Evolutionary conservation across 2,329 filamentous ascomycete species (phyloP).

Genomic region (Claviceps sp.): DNA sequence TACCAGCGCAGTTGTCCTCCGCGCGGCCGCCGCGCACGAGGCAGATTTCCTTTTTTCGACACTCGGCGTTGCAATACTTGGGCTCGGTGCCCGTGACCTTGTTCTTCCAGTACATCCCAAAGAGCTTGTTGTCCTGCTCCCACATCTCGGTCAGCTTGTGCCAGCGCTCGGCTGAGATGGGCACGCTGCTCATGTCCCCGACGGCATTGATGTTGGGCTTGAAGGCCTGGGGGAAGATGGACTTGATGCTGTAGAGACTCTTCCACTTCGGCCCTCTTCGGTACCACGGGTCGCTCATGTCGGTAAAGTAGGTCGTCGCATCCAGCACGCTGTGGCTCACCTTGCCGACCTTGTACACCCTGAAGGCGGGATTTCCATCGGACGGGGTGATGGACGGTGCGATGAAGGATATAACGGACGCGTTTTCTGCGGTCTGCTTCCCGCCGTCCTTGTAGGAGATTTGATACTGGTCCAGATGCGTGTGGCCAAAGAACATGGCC

Average conservation of each 20-base stretch:
- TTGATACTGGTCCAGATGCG: constrained; percentile 42
- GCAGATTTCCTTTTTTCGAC: constrained; percentile 33
- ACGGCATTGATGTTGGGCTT: neutral
- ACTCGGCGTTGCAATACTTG: constrained; percentile 26
- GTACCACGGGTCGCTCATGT: neutral
- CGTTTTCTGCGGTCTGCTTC: constrained; percentile 25
- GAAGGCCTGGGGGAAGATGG: neutral
- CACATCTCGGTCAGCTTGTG: neutral
- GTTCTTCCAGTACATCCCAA: neutral
- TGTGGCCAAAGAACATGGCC: constrained; percentile 43
- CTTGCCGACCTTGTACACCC: constrained; percentile 43
- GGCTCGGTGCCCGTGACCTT: constrained; percentile 22
- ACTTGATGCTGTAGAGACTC: neutral
- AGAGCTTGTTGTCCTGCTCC: neutral
- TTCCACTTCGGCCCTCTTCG: neutral
- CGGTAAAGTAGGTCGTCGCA: neutral
- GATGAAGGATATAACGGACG: constrained; percentile 37
- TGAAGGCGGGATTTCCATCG: constrained; percentile 41
- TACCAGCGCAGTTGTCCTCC: constrained; percentile 34
- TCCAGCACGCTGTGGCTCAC: constrained; percentile 29
- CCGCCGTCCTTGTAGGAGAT: constrained; percentile 38
- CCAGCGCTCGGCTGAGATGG: neutral
- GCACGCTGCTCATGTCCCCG: neutral
- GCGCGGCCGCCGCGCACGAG: constrained; percentile 35
- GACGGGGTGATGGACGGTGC: constrained; percentile 40